Evolutionary conservation across 2,329 filamentous ascomycete species (phyloP).

Genomic region (Arachnomyces sp.): DNA sequence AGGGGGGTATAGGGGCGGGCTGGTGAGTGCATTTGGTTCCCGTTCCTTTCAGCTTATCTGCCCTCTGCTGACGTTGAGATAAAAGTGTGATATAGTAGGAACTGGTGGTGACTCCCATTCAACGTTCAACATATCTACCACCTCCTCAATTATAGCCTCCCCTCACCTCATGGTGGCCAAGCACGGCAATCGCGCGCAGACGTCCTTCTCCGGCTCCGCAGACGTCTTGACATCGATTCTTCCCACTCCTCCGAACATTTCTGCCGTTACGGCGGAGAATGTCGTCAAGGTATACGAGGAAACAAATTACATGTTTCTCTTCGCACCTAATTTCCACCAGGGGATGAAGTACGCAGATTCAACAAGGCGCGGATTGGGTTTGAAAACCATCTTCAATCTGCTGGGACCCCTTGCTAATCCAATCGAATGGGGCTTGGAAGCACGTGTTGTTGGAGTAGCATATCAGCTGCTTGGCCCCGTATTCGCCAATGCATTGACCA

Average conservation of each 20-base stretch:
- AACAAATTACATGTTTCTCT: slow-evolving; percentile 91
- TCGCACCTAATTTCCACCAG: slow-evolving; percentile 91
- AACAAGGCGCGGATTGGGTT: slow-evolving; percentile 78
- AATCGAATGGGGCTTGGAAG: slow-evolving; percentile 74
- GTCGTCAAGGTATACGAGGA: slow-evolving; percentile 64
- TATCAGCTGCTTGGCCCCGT: slow-evolving; percentile 77
- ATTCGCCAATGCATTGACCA: slow-evolving; percentile 74
- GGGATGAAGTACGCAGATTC: slow-evolving; percentile 85
- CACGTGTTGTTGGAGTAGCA: slow-evolving; percentile 86
- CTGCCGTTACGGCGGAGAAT: slow-evolving; percentile 62
- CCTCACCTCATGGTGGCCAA: slow-evolving; percentile 80
- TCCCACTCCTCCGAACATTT: slow-evolving; percentile 64
- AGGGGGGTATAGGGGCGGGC: slow-evolving; percentile 69
- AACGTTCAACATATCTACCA: slow-evolving; percentile 97
- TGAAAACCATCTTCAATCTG: slow-evolving; percentile 96
- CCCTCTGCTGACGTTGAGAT: slow-evolving; percentile 7
- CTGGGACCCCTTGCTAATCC: slow-evolving; percentile 89
- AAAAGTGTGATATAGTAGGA: slow-evolving; percentile 82
- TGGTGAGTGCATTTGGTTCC: slow-evolving; percentile 50
- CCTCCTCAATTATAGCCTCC: slow-evolving; percentile 83
- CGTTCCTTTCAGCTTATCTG: not conserved
- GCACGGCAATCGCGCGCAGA: slow-evolving; percentile 92
- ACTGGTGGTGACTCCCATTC: slow-evolving; percentile 94
- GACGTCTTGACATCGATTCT: slow-evolving; percentile 73
- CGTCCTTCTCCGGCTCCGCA: slow-evolving; percentile 89